Conservation (phyloP, 2,329 filamentous ascomycete genomes). For the Ilyonectria sp. region DNA sequence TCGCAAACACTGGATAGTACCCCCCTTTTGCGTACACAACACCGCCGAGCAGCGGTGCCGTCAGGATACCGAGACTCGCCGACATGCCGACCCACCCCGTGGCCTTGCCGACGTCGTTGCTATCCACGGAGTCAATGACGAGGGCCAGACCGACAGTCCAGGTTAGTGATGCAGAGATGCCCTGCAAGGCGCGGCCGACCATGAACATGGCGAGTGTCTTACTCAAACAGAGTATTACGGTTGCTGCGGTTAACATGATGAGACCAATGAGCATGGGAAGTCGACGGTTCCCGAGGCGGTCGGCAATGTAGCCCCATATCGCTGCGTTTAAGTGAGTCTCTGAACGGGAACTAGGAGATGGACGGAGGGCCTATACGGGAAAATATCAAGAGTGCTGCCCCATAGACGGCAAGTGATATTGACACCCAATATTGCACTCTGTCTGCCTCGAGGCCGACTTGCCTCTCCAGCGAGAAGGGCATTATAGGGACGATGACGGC, state of each 20-base stretch:
- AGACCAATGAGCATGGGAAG: slow-evolving; percentile 54
- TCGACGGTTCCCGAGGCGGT: slow-evolving; percentile 52
- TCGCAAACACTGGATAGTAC: slow-evolving; percentile 54
- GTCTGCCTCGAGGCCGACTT: slow-evolving; percentile 44
- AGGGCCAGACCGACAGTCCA: slow-evolving; percentile 57
- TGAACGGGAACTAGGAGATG: not conserved
- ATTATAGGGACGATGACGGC: slow-evolving; percentile 54
- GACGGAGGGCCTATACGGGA: slow-evolving; percentile 49
- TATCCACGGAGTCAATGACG: slow-evolving; percentile 53
- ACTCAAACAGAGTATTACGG: slow-evolving; percentile 51
- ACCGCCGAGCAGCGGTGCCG: slow-evolving; percentile 53
- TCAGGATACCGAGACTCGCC: slow-evolving; percentile 51
- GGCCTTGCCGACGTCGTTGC: slow-evolving; percentile 50
- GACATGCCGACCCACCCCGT: slow-evolving; percentile 54
- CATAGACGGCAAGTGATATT: slow-evolving; percentile 53
- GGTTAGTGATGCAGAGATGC: slow-evolving; percentile 52
- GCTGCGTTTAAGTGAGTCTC: slow-evolving; percentile 40
- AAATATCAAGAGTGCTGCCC: slow-evolving; percentile 49
- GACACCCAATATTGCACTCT: slow-evolving; percentile 56
- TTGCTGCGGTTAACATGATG: slow-evolving; percentile 48
- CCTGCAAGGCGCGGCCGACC: slow-evolving; percentile 52
- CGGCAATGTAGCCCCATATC: slow-evolving; percentile 55
- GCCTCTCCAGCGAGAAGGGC: slow-evolving; percentile 50
- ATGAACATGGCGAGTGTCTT: slow-evolving; percentile 52
- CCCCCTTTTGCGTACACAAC: slow-evolving; percentile 52